phyloP scores from a whole-genome alignment of 305 asterid species.

The Fraxinus ornus region DNA sequence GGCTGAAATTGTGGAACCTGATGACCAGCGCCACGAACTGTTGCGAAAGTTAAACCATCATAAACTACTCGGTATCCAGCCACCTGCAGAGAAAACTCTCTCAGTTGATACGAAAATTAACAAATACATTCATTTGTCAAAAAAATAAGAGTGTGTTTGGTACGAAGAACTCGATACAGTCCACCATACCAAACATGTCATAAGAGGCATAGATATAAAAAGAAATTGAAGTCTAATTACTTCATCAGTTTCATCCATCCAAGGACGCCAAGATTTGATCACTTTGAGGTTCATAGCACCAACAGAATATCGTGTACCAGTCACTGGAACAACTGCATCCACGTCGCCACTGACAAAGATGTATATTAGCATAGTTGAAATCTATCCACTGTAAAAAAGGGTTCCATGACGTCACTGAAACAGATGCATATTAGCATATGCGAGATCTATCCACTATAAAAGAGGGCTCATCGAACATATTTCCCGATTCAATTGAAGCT shows the following conservation, averaged over 20 bases:
- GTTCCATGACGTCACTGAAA: slow-evolving; percentile 41
- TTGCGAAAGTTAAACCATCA: slow-evolving; percentile 37
- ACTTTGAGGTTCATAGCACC: slow-evolving; percentile 38
- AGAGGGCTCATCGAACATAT: background rate
- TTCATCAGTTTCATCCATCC: slow-evolving; percentile 29
- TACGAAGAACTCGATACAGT: background rate
- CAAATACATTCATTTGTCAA: background rate
- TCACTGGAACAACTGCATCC: slow-evolving; percentile 40
- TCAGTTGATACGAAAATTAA: background rate
- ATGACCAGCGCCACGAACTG: slow-evolving; percentile 43
- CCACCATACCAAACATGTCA: background rate
- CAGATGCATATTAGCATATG: background rate
- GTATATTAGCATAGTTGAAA: background rate
- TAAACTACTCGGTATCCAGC: slow-evolving; percentile 38
- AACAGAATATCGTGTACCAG: slow-evolving; percentile 38
- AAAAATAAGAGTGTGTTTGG: background rate
- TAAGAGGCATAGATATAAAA: background rate
- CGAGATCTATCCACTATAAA: background rate
- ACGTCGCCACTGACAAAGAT: slow-evolving; percentile 38
- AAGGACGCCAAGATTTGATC: slow-evolving; percentile 39
- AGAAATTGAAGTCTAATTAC: background rate
- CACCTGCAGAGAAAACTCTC: slow-evolving; percentile 16
- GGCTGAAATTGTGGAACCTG: slow-evolving; percentile 44
- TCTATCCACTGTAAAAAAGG: background rate
- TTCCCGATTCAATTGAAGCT: background rate